Base-by-base conservation (phyloP, 345 rosid species). In the Gossypium ekmanianum region DNA sequence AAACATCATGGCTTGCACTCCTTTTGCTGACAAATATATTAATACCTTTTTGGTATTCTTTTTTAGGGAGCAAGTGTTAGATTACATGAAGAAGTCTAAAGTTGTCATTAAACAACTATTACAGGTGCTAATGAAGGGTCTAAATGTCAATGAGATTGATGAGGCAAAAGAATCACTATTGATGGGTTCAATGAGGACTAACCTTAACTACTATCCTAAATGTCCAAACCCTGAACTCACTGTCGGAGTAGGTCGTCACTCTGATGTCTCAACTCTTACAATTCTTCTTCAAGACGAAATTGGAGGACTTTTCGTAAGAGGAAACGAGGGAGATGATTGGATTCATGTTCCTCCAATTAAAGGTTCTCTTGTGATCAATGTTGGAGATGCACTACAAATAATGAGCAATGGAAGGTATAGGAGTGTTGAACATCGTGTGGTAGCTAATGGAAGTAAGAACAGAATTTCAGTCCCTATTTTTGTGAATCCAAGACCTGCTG, bases 391-490 rank as follows among this genome's bases (percentile, higher is more conserved):
- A 16, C 45, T 77, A 22, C 79, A 83, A 45, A 79, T 77, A 65
- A 34, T 79, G 68, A 79, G 85, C 77, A 79, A 79, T 41, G 77
- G 62, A 8, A 3, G 18, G 1, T 82, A 74, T 69, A 64, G 63
- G 52, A 74, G 81, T 16, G 64, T 78, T 2, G 80, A 83, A 80
- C 86, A 80, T 41, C 75, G 70, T 7, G 79, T 61, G 39, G 68
- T 74, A 9, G 69, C 80, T 20, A 76, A 47, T 10, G 59, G 51
- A n/a, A 65, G 62, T 65, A 76, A 67, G 34, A 75, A 48, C 39
- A 66, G 81, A 55, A 64, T 83, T 29, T 83, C 79, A 2, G 72
- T 77, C 11, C 85, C 81, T 1, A 44, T 79, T 56, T 79, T 82
- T 56, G 63, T 74, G 2, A 72, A 54, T 56, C 81, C 81, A 9